These are phyloP conservation scores for Microbotryum violaceum DNA, from an alignment of 1,284 basidiomycete species.

Conservation along the genomic window DNA sequence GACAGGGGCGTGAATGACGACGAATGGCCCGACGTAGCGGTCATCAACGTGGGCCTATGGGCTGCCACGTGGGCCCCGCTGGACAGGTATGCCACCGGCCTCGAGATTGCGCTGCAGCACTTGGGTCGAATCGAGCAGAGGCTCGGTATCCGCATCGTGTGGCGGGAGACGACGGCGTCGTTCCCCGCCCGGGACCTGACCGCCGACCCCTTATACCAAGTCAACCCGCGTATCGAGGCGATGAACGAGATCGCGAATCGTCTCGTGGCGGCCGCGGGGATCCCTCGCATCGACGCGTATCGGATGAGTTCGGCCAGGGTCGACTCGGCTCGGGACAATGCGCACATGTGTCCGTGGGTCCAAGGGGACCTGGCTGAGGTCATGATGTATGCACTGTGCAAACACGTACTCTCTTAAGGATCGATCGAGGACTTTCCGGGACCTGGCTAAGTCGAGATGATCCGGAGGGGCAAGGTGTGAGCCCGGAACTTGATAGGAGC, in stretches of 20 bases:
- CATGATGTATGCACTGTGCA: background rate
- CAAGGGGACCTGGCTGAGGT: conserved; percentile 6
- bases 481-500: too few relatives aligned
- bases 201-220: conserved; percentile 4
- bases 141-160: background rate
- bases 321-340: conserved; percentile 6
- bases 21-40: conserved; percentile 2
- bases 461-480: too few relatives aligned
- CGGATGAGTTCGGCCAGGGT: conserved; percentile 4
- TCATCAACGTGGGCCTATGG: conserved; percentile 10
- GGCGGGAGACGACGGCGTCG: conserved; percentile 7
- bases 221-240: conserved; percentile 7
- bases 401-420: background rate
- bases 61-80: background rate
- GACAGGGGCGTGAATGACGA: background rate
- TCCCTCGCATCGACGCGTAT: background rate
- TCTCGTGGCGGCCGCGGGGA: background rate
- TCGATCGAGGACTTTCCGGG: too few relatives aligned
- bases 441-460: too few relatives aligned
- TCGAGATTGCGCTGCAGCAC: background rate
- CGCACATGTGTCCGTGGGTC: conserved; percentile 7
- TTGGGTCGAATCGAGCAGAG: background rate
- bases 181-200: background rate
- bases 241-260: conserved; percentile 2
- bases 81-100: background rate